Evolutionary conservation across 495 filamentous ascomycete species (phyloP).

Genomic region (Xylaria sp.): DNA sequence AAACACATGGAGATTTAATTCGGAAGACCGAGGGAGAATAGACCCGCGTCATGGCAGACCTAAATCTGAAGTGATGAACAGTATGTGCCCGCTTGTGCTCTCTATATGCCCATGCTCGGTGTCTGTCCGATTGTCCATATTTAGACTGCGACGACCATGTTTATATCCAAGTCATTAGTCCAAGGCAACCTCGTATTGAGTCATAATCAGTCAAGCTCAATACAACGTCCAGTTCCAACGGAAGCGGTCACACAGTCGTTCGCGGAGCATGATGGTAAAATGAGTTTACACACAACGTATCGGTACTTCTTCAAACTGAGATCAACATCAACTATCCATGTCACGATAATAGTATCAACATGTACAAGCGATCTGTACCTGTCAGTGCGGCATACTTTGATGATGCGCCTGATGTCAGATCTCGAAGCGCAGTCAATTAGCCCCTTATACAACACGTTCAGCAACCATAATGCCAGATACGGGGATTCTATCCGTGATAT

Average conservation of each 20-base stretch:
- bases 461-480: background rate
- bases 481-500: background rate
- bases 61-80: background rate
- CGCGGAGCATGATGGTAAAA: background rate
- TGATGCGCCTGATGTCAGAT: background rate
- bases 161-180: background rate
- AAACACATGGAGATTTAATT: too few species aligned
- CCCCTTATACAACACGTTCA: background rate
- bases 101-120: background rate
- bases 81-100: background rate
- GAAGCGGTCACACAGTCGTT: background rate
- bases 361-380: background rate
- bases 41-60: background rate
- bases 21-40: background rate
- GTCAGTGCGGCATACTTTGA: background rate
- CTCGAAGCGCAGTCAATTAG: background rate
- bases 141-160: background rate
- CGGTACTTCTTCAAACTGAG: background rate
- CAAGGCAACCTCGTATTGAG: background rate
- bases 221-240: background rate
- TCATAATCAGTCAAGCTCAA: background rate
- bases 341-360: constrained; percentile 1
- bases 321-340: background rate
- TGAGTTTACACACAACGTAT: background rate
- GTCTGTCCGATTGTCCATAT: background rate